Conservation (phyloP, 129 eudicot genomes). For the Scalesia atractyloides region DNA sequence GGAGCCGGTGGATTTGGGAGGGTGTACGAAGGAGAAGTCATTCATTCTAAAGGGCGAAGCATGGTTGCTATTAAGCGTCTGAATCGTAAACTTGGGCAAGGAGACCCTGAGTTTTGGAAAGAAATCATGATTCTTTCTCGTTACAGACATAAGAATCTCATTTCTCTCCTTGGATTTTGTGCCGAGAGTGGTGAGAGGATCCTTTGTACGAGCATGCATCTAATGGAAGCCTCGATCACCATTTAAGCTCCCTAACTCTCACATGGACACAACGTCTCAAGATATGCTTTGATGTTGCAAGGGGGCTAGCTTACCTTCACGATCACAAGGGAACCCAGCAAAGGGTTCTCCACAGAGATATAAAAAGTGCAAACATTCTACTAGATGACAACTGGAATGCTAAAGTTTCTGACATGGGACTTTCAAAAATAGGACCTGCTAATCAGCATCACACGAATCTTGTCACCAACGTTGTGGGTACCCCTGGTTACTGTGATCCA, state of each 20-base stretch:
- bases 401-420: constrained; percentile 6
- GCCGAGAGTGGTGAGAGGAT: background rate
- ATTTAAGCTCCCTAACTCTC: background rate
- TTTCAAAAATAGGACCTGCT: constrained; percentile 7
- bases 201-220: background rate
- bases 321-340: constrained; percentile 10
- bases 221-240: constrained; percentile 5
- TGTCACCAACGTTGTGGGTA: background rate
- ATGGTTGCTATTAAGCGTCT: constrained; percentile 2
- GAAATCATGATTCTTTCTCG: constrained; percentile 3
- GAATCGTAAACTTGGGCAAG: background rate
- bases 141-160: constrained; percentile 2
- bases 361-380: constrained; percentile 1
- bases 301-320: constrained; percentile 2
- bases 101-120: background rate
- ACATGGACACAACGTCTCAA: background rate
- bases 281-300: constrained; percentile 4
- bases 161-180: constrained; percentile 5
- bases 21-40: background rate
- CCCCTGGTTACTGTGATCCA: background rate
- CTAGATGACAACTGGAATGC: constrained; percentile 2
- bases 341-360: background rate
- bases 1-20: background rate
- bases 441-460: background rate
- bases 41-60: background rate